These are phyloP conservation scores for Phanerochaete sordida DNA, from an alignment of 768 basidiomycete species.

Conservation along the genomic window DNA sequence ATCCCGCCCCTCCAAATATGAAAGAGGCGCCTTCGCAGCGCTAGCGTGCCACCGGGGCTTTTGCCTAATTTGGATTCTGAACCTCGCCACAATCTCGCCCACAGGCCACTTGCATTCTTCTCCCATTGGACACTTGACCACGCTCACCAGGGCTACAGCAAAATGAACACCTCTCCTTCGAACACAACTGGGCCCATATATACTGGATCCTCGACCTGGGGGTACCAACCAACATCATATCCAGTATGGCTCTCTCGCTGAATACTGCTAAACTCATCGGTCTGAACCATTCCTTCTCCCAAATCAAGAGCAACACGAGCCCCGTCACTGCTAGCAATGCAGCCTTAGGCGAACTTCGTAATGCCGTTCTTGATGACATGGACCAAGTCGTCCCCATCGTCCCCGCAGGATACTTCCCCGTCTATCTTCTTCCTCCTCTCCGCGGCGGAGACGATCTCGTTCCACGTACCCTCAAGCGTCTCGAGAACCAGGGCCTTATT, in stretches of 20 bases:
- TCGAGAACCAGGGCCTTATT: not conserved
- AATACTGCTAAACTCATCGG: not conserved
- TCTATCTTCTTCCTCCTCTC: not conserved
- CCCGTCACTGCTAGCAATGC: not conserved
- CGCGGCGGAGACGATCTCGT: not conserved
- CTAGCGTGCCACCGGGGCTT: too few species aligned
- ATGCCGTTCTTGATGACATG: not conserved
- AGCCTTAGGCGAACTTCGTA: not conserved
- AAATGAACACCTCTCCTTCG: not conserved
- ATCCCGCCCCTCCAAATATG: too few species aligned
- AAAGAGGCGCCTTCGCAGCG: too few species aligned
- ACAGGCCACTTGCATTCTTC: too few species aligned
- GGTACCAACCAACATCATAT: not conserved
- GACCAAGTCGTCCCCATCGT: not conserved
- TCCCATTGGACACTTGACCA: too few species aligned
- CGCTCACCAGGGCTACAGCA: too few species aligned
- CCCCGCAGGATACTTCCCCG: not conserved
- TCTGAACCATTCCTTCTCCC: not conserved
- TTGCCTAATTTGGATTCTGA: too few species aligned
- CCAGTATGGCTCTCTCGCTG: not conserved
- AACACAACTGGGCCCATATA: not conserved
- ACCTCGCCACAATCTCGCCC: too few species aligned
- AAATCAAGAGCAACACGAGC: not conserved
- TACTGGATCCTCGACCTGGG: not conserved
- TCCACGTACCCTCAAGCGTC: not conserved